Percentiles rank a stretch among this genome's conserved stretches.
phyloP scores from a whole-genome alignment of 768 basidiomycete species.

The Roridomyces roridus region DNA sequence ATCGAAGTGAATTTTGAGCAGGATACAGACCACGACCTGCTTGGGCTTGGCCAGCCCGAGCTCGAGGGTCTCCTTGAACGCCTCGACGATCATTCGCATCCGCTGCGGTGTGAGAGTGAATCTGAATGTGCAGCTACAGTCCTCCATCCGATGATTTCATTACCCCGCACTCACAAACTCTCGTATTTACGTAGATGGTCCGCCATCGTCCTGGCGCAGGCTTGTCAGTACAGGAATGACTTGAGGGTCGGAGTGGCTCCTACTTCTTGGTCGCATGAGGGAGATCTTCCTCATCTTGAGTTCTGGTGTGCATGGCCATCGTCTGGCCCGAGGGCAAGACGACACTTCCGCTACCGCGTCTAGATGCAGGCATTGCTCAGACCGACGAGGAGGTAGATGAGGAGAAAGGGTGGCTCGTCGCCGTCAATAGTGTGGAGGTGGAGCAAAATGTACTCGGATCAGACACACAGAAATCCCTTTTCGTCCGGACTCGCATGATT shows the following conservation, averaged over 20 bases:
- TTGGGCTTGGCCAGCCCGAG: conserved; percentile 80
- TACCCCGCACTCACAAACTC: conserved; percentile 64
- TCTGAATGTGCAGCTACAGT: conserved; percentile 45
- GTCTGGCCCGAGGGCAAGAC: conserved; percentile 77
- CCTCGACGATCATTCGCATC: conserved; percentile 97
- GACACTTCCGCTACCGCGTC: conserved; percentile 80
- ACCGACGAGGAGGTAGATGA: too few species aligned
- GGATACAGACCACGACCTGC: conserved; percentile 84
- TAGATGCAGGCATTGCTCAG: conserved; percentile 77
- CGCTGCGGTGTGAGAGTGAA: conserved; percentile 89
- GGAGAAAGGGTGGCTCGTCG: too few species aligned
- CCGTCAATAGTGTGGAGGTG: too few species aligned
- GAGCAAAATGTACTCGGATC: too few species aligned
- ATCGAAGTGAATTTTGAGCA: conserved; percentile 9
- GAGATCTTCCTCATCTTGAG: conserved; percentile 84
- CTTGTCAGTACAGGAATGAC: too few species aligned
- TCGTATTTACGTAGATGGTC: conserved; percentile 94
- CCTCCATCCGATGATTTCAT: not conserved
- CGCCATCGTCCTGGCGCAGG: conserved; percentile 87
- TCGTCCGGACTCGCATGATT: conserved; percentile 71
- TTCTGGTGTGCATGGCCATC: conserved; percentile 86
- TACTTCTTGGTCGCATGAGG: conserved; percentile 96
- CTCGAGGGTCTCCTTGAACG: conserved; percentile 93
- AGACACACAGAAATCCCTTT: too few species aligned
- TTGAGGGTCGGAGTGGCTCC: conserved; percentile 31